A percentile compares a stretch with the other conserved stretches of the same genome.
These are phyloP conservation scores for Hypoxylon sp. DNA, from an alignment of 2,329 filamentous ascomycete species.

Conservation along the genomic window DNA sequence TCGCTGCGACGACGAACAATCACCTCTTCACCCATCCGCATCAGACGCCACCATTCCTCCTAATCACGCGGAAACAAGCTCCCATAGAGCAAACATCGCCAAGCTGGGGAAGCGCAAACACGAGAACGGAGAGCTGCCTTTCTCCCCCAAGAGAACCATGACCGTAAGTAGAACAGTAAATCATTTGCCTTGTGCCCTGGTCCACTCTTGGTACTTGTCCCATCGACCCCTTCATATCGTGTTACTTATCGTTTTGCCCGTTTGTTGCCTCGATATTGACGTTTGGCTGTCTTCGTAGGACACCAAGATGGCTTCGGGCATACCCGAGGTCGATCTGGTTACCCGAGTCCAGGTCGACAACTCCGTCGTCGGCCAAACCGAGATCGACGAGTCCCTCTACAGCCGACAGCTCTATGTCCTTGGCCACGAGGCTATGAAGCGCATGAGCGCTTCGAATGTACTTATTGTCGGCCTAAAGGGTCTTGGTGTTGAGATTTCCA, in stretches of 20 bases:
- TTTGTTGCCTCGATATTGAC: slow-evolving; percentile 21
- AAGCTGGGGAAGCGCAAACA: slow-evolving; percentile 77
- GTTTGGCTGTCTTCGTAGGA: slow-evolving; percentile 54
- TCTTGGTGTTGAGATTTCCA: slow-evolving; percentile 96
- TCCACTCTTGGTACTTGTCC: neutral
- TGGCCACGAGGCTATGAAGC: slow-evolving; percentile 92
- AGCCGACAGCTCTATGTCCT: slow-evolving; percentile 79
- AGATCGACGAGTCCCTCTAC: slow-evolving; percentile 81
- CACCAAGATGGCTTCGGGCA: slow-evolving; percentile 59
- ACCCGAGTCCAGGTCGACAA: slow-evolving; percentile 76
- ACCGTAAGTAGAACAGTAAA: slow-evolving; percentile 61
- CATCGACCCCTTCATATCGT: neutral
- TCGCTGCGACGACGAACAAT: slow-evolving; percentile 8
- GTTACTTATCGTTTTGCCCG: neutral
- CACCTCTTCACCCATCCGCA: slow-evolving; percentile 2
- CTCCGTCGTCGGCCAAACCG: slow-evolving; percentile 65
- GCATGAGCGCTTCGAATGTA: slow-evolving; percentile 96
- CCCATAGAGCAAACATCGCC: slow-evolving; percentile 50
- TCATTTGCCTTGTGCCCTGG: neutral
- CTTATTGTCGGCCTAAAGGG: slow-evolving; percentile 93
- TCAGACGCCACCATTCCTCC: slow-evolving; percentile 4
- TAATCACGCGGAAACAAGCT: slow-evolving; percentile 24
- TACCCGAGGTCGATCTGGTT: slow-evolving; percentile 70
- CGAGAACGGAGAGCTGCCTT: slow-evolving; percentile 69
- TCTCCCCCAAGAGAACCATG: slow-evolving; percentile 71